Base-by-base conservation (phyloP, 106 monocot genomes). In the Dioscorea alata region DNA sequence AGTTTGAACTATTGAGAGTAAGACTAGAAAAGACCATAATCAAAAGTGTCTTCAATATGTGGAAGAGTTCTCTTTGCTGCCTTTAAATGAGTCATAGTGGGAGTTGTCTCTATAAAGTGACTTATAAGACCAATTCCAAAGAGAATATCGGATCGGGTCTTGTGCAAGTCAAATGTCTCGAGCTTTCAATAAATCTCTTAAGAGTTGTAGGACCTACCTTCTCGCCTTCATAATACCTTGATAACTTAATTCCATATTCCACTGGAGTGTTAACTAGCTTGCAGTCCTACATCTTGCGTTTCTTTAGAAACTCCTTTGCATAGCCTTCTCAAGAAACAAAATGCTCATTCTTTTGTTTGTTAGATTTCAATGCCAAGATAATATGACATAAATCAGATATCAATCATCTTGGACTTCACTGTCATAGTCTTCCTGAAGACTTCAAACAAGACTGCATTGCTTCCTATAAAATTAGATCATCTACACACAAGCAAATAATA, bases 401-500 rank as follows among this genome's bases (percentile, higher is more conserved):
- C 15, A 42, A 5, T 65, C 65, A 65, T 65, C 48, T 65, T 34
- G 42, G 48, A 49, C 17, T 65, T 6, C 18, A 0, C 1, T 23
- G 65, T 65, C 42, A 20, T 65, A 13, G 65, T 25, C 33, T 65
- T n/a, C 33, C 6, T 67, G 49, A 48, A 50, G 7, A 10, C 66
- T n/a, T 23, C 6, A 48, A 67, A 21, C 35, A 67, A 20, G 5
- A 16, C 18, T 48, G 19, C n/a, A 25, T 65, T 65, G n/a, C 42
- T 20, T 17, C 33, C 19, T 19, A 7, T 65, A 35, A 65, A 65
- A 65, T 65, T 22, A 65, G 17, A 19, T n/a, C 34, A 42, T 65
- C 65, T 18, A 48, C 33, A 35, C 48, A 49, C 15, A 65, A n/a
- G 65, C 33, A 19, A 42, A 1, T 0, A 42, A 3, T 1, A 42